Percentiles rank a stretch among this genome's conserved stretches.
phyloP scores from a whole-genome alignment of 2,329 filamentous ascomycete genomes.

The Fusarium drepaniforme region DNA sequence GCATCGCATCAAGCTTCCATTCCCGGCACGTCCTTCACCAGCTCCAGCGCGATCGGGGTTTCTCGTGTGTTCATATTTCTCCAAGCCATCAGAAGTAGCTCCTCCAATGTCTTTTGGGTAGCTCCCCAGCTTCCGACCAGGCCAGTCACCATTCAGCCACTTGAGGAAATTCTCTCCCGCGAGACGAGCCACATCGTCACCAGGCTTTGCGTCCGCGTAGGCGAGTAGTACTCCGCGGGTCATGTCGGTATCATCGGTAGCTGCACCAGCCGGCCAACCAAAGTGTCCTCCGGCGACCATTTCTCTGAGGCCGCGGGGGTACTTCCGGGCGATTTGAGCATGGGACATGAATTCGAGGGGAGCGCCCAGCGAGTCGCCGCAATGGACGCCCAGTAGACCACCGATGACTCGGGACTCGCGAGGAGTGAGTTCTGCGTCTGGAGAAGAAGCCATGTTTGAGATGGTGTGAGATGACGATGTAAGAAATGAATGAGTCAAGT shows the following conservation, averaged over 20 bases:
- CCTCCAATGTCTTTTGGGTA: conserved; percentile 55
- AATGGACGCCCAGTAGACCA: conserved; percentile 60
- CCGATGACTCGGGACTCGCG: conserved; percentile 52
- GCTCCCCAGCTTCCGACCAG: conserved; percentile 48
- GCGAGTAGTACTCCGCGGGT: conserved; percentile 59
- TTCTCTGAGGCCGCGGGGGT: conserved; percentile 54
- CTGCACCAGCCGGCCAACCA: conserved; percentile 56
- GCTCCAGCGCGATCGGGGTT: conserved; percentile 48
- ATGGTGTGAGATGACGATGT: neutral
- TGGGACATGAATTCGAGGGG: conserved; percentile 58
- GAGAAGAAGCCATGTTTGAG: conserved; percentile 16
- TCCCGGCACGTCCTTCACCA: conserved; percentile 55
- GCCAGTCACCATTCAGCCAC: conserved; percentile 59
- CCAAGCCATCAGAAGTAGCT: conserved; percentile 53
- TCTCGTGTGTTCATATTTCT: conserved; percentile 39
- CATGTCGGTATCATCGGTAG: conserved; percentile 63
- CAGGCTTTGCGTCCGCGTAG: conserved; percentile 47
- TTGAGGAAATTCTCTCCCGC: conserved; percentile 55
- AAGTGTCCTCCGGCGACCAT: conserved; percentile 61
- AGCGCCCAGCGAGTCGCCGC: conserved; percentile 61
- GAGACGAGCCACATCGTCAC: conserved; percentile 46
- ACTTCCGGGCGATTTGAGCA: conserved; percentile 44
- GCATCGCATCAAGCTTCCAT: conserved; percentile 62
- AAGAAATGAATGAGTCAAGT: neutral
- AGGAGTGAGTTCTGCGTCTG: conserved; percentile 8